Conservation (phyloP, 2,329 filamentous ascomycete genomes). For the Cytospora chrysosperma region DNA sequence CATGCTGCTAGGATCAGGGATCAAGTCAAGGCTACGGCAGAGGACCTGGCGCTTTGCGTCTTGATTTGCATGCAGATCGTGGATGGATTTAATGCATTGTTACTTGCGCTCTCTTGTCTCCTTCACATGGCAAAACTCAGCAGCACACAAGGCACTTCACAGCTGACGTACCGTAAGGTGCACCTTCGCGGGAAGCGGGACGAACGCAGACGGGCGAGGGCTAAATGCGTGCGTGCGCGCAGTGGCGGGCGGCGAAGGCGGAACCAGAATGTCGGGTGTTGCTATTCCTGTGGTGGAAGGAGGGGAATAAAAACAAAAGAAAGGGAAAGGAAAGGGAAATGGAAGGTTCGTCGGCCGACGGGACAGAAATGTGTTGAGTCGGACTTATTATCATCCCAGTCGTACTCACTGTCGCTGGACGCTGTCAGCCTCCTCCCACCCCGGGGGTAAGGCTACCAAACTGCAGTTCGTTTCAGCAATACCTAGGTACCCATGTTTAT, state of each 20-base stretch:
- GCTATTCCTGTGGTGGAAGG: not conserved
- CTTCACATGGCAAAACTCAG: not conserved
- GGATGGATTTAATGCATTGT: too few relatives aligned
- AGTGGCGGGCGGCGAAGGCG: not conserved
- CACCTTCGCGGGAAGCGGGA: not conserved
- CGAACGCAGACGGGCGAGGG: not conserved
- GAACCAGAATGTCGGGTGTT: constrained; percentile 19
- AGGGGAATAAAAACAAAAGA: not conserved
- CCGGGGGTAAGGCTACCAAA: constrained; percentile 9
- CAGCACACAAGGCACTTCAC: too few relatives aligned
- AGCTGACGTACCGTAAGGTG: too few relatives aligned
- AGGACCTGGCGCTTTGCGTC: not conserved
- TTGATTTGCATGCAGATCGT: not conserved
- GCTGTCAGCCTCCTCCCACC: constrained; percentile 16
- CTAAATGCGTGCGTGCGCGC: not conserved
- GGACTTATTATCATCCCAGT: too few relatives aligned
- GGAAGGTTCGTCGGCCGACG: too few relatives aligned
- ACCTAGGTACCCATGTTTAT: too few relatives aligned
- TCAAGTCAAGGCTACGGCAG: not conserved
- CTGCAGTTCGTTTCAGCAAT: not conserved
- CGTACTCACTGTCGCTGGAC: constrained; percentile 15
- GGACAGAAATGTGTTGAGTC: not conserved
- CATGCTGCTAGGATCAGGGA: not conserved
- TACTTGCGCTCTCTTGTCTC: not conserved
- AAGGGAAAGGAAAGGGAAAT: not conserved